phyloP scores from a whole-genome alignment of 2,329 filamentous ascomycete species.

The Cryphonectria naterciae region DNA sequence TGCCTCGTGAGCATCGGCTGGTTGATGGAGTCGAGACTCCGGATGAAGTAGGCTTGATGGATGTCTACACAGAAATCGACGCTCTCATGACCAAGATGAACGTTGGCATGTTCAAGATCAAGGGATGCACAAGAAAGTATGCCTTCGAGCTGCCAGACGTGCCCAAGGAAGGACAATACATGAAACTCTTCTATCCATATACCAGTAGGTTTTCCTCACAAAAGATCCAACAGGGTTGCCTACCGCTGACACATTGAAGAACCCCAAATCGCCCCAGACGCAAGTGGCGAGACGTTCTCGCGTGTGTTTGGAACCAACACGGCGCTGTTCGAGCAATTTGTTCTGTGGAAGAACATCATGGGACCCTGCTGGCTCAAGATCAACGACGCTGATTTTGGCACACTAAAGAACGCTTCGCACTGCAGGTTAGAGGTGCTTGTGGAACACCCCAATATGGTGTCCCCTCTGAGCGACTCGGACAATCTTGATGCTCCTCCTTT shows the following conservation, averaged over 20 bases:
- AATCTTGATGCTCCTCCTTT: conserved; percentile 82
- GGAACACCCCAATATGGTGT: conserved; percentile 76
- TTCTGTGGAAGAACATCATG: conserved; percentile 99
- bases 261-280: conserved; percentile 69
- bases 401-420: conserved; percentile 91
- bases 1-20: conserved; percentile 71
- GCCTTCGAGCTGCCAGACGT: conserved; percentile 90
- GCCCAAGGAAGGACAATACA: conserved; percentile 85
- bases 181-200: conserved; percentile 97
- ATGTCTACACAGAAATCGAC: conserved; percentile 90
- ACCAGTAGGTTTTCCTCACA: conserved; percentile 59
- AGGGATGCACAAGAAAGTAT: conserved; percentile 86
- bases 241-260: conserved; percentile 47
- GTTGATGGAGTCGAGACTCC: conserved; percentile 68
- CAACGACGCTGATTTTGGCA: conserved; percentile 78
- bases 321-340: conserved; percentile 94
- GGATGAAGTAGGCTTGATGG: conserved; percentile 81
- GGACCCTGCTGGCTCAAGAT: conserved; percentile 97
- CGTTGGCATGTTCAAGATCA: conserved; percentile 91
- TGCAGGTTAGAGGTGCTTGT: conserved; percentile 93
- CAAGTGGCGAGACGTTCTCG: conserved; percentile 86
- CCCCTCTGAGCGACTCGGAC: conserved; percentile 74
- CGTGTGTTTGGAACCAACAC: conserved; percentile 94
- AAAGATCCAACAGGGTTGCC: background rate
- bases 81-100: conserved; percentile 84